Evolutionary conservation across 2,329 filamentous ascomycete species (phyloP), one percentile per base, ranked within the genome.

Genomic region (Venturia oleaginea): DNA sequence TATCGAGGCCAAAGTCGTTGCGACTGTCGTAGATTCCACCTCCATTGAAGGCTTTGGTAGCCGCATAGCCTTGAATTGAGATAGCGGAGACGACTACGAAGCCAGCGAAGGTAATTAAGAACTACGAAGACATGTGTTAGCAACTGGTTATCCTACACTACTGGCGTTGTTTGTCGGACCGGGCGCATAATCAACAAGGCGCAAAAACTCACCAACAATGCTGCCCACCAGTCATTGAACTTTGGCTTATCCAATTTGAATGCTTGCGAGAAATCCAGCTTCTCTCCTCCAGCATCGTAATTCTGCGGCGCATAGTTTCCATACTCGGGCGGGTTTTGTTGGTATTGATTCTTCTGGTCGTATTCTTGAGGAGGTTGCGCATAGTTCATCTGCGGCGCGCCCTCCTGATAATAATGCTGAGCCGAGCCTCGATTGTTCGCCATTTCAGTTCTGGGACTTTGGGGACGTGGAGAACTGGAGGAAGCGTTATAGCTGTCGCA

Each of bases 191-290:
- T 15, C 24, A 13, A 27, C 46, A 51, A 27, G n/a, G 19, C 46
- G 42, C 61, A 22, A 40, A 40, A 27, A 59, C 70, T 42, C 74
- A 89, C 87, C 72, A 97, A 78, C 48, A 95, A 78, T 4, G 89
- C 92, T 3, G 92, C 92, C 93, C 92, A 97, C 32, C 90, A 73
- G 73, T 97, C 93, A 71, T 97, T 91, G 77, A 83, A 96, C 75
- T 93, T 95, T n/a, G 91, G 91, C 67, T 80, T 86, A 62, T 90
- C 84, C 62, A 97, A 76, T 76, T 88, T 88, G 80, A 97, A 97
- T 1, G 86, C 84, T 71, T 97, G 84, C 24, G 93, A 86, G 72
- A 95, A 97, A 19, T 72, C 78, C 57, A 78, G 76, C 72, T 83
- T 82, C 67, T 79, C 77, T 60, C 78, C 77, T 48, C 68, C 65